Evolutionary conservation across 495 filamentous ascomycete species (phyloP), one percentile per base, ranked within the genome.

Genomic region (Hyaloscypha finlandica): DNA sequence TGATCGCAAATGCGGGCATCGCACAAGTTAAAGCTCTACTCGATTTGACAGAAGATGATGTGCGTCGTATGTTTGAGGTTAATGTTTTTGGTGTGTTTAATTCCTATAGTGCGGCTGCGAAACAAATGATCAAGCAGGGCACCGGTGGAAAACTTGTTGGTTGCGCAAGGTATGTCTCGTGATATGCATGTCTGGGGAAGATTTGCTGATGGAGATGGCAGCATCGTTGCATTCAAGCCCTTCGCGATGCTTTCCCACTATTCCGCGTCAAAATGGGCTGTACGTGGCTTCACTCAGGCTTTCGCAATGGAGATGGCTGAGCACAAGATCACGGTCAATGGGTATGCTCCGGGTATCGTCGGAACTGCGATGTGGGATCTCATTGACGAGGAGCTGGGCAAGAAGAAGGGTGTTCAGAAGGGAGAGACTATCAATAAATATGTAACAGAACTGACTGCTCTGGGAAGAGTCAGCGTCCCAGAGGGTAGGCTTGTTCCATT

Each of bases 1-100:
- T 88, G 85, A 73, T 89, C 45, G 86, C 86, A 52, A 88, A 89
- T 70, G 86, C 86, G 0, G 86, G 86, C 20, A 87, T 88, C 53
- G 80, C 81, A 14, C 81, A 84, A 71, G 85, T 84, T 16, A 81
- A 83, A 70, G 66, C 76, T 0, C 67, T 86, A 5, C 74, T 88
- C 4, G 82, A 87, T 30, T 61, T 88, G 8, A 80, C 79, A 0
- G 78, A 84, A 54, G 74, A 78, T 11, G 81, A 87, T 68, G 76
- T 86, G 20, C 56, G 74, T 22, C 74, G 74, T 25, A 83, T 86
- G 77, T 78, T 88, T 59, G 76, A 76, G 6, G 77, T 87, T 42
- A 88, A 88, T 69, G 80, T 87, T 8, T 77, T 74, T 37, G 85
- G 86, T n/a, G 83, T 86, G 19, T 84, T 82, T 45, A 84, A 87